These are phyloP conservation scores for Coemansia sp. DNA, from an alignment of 192 early-diverging fungal species.

Conservation along the genomic window DNA sequence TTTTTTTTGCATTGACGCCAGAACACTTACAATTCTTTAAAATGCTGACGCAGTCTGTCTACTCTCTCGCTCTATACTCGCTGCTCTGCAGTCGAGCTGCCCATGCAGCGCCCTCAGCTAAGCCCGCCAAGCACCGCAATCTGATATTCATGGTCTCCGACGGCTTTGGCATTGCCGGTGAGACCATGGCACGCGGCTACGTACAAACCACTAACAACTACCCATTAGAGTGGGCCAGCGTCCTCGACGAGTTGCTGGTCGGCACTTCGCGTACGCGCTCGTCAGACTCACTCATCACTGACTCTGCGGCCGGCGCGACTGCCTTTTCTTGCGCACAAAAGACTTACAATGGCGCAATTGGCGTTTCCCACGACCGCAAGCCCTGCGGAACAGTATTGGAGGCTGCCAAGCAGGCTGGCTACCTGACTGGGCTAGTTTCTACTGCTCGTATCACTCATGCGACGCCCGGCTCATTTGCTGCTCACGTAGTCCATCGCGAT, in stretches of 20 bases:
- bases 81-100: not conserved
- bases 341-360: conserved; percentile 62
- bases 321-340: conserved; percentile 61
- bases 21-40: not conserved
- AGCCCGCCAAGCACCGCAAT: conserved; percentile 30
- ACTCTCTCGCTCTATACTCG: not conserved
- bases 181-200: conserved; percentile 60
- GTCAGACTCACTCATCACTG: conserved; percentile 57
- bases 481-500: conserved; percentile 58
- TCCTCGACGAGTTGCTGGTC: conserved; percentile 56
- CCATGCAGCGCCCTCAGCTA: not conserved
- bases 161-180: conserved; percentile 64
- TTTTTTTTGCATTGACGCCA: not conserved
- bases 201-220: conserved; percentile 8
- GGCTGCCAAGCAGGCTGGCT: conserved; percentile 57
- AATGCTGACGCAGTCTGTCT: not conserved
- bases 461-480: conserved; percentile 62
- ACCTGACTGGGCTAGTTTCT: conserved; percentile 60
- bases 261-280: conserved; percentile 60
- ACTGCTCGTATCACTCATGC: conserved; percentile 67
- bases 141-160: conserved; percentile 67
- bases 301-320: conserved; percentile 66
- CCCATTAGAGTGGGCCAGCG: conserved; percentile 27
- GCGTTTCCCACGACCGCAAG: conserved; percentile 35
- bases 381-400: conserved; percentile 66